phyloP scores from a whole-genome alignment of 768 basidiomycete species.

The Strobilomyces dryophilus region DNA sequence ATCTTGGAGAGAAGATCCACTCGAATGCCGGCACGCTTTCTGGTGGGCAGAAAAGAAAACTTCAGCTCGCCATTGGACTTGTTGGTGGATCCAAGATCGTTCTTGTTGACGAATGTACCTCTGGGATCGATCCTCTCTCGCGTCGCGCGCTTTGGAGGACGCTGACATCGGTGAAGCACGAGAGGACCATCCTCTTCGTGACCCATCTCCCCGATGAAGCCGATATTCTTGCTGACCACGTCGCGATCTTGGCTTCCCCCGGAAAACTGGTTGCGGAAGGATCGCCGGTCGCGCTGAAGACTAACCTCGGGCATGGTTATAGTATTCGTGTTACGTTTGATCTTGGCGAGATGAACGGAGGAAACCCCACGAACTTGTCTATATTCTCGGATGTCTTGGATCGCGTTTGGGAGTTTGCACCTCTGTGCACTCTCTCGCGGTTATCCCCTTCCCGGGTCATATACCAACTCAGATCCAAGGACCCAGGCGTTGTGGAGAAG shows the following conservation, averaged over 20 bases:
- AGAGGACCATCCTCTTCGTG: slow-evolving; percentile 69
- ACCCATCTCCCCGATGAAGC: slow-evolving; percentile 84
- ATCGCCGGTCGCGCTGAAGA: slow-evolving; percentile 71
- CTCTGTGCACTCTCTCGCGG: slow-evolving; percentile 39
- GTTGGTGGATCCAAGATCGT: slow-evolving; percentile 70
- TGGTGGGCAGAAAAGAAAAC: slow-evolving; percentile 79
- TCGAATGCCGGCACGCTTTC: slow-evolving; percentile 63
- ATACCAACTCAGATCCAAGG: slow-evolving; percentile 61
- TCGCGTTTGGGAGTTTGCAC: slow-evolving; percentile 42
- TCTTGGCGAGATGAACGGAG: slow-evolving; percentile 28
- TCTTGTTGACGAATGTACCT: slow-evolving; percentile 69
- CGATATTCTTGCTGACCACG: slow-evolving; percentile 70
- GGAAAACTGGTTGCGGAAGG: slow-evolving; percentile 73
- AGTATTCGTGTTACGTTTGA: slow-evolving; percentile 53
- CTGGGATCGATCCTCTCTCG: slow-evolving; percentile 79
- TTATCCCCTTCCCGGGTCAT: slow-evolving; percentile 41
- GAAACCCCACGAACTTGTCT: slow-evolving; percentile 12
- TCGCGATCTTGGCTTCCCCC: slow-evolving; percentile 71
- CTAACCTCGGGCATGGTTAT: slow-evolving; percentile 68
- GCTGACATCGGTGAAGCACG: slow-evolving; percentile 59
- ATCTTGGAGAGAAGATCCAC: slow-evolving; percentile 65
- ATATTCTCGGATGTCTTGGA: slow-evolving; percentile 32
- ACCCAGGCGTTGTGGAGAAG: slow-evolving; percentile 47
- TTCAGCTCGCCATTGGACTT: slow-evolving; percentile 79
- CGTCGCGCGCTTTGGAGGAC: slow-evolving; percentile 75